A percentile compares a stretch with the other conserved stretches of the same genome.
Evolutionary conservation across 306 rosid species (phyloP).

Genomic region (Mimosa bimucronata): DNA sequence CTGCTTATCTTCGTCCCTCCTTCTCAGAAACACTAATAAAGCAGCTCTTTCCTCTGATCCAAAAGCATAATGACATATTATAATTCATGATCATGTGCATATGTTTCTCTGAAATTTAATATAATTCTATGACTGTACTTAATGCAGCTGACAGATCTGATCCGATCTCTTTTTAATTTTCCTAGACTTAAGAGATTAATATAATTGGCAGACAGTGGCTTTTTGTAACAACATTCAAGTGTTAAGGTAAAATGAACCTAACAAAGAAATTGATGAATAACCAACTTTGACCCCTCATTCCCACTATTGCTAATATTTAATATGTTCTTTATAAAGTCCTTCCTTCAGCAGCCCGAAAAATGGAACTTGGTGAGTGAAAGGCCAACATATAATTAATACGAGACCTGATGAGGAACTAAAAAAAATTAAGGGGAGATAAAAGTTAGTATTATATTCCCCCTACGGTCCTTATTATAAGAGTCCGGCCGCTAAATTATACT

Average conservation of each 20-base stretch:
- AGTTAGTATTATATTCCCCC: not conserved
- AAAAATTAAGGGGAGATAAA: not conserved
- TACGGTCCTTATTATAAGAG: too few relatives aligned
- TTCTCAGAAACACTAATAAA: conserved; percentile 24
- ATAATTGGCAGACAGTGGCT: not conserved
- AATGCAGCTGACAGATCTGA: not conserved
- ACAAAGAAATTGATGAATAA: not conserved
- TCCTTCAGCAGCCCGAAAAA: conserved; percentile 29
- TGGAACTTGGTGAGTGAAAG: not conserved
- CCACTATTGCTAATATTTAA: conserved; percentile 11
- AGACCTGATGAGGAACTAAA: not conserved
- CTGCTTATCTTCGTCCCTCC: conserved; percentile 23
- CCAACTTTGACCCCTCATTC: conserved; percentile 3
- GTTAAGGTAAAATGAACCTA: conserved; percentile 12
- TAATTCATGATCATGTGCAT: not conserved
- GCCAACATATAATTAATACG: not conserved
- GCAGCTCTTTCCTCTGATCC: not conserved
- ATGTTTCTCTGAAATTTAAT: not conserved
- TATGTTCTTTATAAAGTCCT: conserved; percentile 1
- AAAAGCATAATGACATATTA: not conserved
- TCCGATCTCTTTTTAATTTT: not conserved
- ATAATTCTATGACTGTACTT: not conserved
- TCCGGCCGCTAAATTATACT: too few relatives aligned
- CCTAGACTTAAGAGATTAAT: not conserved
- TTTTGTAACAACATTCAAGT: not conserved